These are phyloP conservation scores for Rhizomucor pusillus DNA, from an alignment of 371 early-diverging fungal genomes.

Conservation along the genomic window DNA sequence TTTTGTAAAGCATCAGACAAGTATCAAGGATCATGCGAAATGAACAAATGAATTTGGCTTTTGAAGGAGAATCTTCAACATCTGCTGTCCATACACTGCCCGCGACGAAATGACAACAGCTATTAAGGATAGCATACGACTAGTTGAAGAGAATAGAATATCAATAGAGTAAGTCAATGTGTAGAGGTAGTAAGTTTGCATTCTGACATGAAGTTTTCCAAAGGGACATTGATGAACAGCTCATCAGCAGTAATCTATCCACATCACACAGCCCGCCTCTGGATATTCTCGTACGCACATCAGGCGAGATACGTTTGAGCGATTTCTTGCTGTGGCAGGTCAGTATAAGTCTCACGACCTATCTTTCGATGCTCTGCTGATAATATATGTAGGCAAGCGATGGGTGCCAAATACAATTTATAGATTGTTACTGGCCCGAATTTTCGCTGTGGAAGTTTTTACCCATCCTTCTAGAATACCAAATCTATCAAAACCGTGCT, in stretches of 20 bases:
- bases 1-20: slow-evolving; percentile 19
- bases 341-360: neutral
- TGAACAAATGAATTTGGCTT: neutral
- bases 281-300: slow-evolving; percentile 97
- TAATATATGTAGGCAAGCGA: slow-evolving; percentile 41
- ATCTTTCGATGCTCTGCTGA: neutral
- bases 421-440: slow-evolving; percentile 92
- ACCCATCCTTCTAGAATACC: slow-evolving; percentile 81
- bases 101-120: slow-evolving; percentile 86
- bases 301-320: slow-evolving; percentile 95
- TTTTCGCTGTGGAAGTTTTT: slow-evolving; percentile 87
- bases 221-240: slow-evolving; percentile 64
- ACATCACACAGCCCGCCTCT: slow-evolving; percentile 75
- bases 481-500: slow-evolving; percentile 35
- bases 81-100: slow-evolving; percentile 97
- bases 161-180: slow-evolving; percentile 39
- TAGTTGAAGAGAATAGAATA: slow-evolving; percentile 56
- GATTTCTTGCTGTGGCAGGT: slow-evolving; percentile 98
- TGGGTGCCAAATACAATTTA: slow-evolving; percentile 79
- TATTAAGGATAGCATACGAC: slow-evolving; percentile 47
- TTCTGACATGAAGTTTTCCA: neutral
- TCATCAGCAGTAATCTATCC: slow-evolving; percentile 64
- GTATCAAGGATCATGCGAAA: neutral
- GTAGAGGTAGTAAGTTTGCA: neutral
- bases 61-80: slow-evolving; percentile 76